Evolutionary conservation across 1,284 basidiomycete genomes (phyloP).

Genomic region (Hemileia vastatrix): DNA sequence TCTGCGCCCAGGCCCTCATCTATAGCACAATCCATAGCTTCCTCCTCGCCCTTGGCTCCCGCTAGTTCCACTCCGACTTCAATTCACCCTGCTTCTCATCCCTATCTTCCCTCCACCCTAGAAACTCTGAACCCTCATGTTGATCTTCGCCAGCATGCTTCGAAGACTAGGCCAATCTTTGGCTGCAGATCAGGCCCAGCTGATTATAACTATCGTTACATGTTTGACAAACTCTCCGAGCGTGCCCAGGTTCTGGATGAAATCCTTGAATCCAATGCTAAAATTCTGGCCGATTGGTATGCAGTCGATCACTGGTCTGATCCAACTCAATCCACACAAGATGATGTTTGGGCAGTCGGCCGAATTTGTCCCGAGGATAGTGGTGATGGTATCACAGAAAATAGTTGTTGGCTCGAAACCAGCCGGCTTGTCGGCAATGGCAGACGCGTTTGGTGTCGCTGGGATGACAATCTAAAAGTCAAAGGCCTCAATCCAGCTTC

Average conservation of each 20-base stretch:
- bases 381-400: constrained; percentile 60
- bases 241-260: constrained; percentile 73
- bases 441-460: constrained; percentile 59
- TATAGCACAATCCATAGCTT: too few species aligned
- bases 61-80: too few species aligned
- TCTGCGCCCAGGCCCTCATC: too few species aligned
- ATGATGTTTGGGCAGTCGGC: constrained; percentile 66
- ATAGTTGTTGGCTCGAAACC: constrained; percentile 65
- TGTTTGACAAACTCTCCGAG: constrained; percentile 79
- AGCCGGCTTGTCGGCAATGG: constrained; percentile 69
- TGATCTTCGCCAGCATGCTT: too few species aligned
- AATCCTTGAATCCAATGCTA: constrained; percentile 70
- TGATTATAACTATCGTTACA: constrained; percentile 57
- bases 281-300: constrained; percentile 61
- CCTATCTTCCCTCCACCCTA: too few species aligned
- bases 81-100: too few species aligned
- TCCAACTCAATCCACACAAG: constrained; percentile 58
- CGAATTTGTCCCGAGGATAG: constrained; percentile 63
- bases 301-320: constrained; percentile 56
- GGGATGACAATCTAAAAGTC: constrained; percentile 59
- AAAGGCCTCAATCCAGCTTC: constrained; percentile 56
- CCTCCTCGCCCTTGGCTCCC: too few species aligned
- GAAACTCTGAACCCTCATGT: too few species aligned
- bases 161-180: too few species aligned
- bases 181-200: background rate